Conservation (phyloP, 2,329 filamentous ascomycete species). For the Coniochaeta prunicola region DNA sequence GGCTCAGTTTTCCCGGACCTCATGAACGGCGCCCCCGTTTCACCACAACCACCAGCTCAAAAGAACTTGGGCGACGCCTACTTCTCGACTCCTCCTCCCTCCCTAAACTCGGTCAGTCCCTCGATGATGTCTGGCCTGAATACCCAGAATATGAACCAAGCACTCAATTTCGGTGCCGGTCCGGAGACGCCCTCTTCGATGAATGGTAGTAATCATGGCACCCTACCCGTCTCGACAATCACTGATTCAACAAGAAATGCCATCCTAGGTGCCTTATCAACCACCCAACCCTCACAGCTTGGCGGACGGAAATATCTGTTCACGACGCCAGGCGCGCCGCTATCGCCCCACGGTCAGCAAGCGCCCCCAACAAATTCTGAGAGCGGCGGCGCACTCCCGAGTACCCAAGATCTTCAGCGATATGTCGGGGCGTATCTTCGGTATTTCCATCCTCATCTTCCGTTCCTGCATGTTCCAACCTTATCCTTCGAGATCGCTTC, state of each 20-base stretch:
- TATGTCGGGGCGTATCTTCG: conserved; percentile 86
- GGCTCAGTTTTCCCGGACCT: conserved; percentile 72
- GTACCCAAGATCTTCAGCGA: conserved; percentile 77
- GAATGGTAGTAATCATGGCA: conserved; percentile 53
- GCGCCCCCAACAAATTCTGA: conserved; percentile 41
- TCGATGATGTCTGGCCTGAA: conserved; percentile 60
- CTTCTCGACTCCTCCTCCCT: conserved; percentile 71
- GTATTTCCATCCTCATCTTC: conserved; percentile 89
- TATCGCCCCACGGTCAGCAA: conserved; percentile 43
- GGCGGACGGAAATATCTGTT: conserved; percentile 59
- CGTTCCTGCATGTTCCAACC: conserved; percentile 89
- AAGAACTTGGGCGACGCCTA: conserved; percentile 68
- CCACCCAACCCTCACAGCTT: conserved; percentile 45
- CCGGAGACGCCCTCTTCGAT: conserved; percentile 70
- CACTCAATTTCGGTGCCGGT: conserved; percentile 53
- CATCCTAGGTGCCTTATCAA: conserved; percentile 49
- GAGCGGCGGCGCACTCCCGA: conserved; percentile 59
- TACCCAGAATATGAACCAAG: conserved; percentile 54
- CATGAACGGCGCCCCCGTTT: conserved; percentile 63
- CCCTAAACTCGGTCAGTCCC: conserved; percentile 66
- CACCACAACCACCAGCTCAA: conserved; percentile 66
- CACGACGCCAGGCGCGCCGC: conserved; percentile 45
- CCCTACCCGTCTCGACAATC: conserved; percentile 55
- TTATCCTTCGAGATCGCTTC: conserved; percentile 80
- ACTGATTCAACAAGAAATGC: conserved; percentile 57